These are phyloP conservation scores for Solanum habrochaites DNA, from an alignment of 257 asterid genomes.

Conservation along the genomic window DNA sequence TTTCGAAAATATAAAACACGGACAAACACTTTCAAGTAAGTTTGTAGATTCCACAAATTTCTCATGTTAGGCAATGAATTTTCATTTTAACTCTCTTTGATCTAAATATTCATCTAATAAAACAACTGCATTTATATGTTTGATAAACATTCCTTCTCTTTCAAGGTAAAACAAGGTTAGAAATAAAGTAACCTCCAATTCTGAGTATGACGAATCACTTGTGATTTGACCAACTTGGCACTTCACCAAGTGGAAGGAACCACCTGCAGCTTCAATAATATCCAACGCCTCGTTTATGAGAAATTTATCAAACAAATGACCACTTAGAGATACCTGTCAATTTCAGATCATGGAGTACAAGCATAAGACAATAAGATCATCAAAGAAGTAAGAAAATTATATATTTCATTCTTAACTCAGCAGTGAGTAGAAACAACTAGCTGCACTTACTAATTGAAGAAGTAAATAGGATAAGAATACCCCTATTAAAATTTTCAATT, in stretches of 20 bases:
- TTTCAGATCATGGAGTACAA: background rate
- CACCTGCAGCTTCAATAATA: constrained; percentile 93
- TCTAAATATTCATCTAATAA: background rate
- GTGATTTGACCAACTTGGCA: constrained; percentile 90
- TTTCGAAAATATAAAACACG: background rate
- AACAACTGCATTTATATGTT: background rate
- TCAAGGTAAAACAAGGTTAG: background rate
- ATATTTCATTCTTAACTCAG: background rate
- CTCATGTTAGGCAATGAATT: background rate
- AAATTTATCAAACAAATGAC: constrained; percentile 89
- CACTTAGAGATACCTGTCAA: constrained; percentile 76
- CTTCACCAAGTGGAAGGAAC: constrained; percentile 88
- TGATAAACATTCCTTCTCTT: background rate
- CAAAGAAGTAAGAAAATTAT: background rate
- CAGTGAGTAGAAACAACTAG: background rate
- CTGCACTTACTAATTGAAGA: background rate
- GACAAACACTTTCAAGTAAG: background rate
- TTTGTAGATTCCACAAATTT: background rate
- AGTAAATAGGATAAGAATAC: background rate
- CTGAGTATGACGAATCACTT: constrained; percentile 62
- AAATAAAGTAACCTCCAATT: constrained; percentile 58
- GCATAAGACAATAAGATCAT: background rate
- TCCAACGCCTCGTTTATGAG: constrained; percentile 91
- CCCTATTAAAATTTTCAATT: background rate
- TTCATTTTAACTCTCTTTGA: background rate